Evolutionary conservation across 2,329 filamentous ascomycete species (phyloP).

Genomic region (Aspergillus ustus): DNA sequence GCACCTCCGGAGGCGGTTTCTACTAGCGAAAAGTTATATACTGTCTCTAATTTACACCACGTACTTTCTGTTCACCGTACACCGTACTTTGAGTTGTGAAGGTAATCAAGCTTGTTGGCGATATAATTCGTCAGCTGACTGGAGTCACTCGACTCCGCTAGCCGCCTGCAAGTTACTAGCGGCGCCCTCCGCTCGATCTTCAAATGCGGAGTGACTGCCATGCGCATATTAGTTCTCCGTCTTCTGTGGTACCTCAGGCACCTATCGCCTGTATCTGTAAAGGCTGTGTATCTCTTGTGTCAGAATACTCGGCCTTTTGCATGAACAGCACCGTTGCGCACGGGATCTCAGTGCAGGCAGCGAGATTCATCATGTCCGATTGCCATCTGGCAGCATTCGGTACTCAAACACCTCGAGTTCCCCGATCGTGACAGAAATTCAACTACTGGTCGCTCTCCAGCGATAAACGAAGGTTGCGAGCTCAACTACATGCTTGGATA

Average conservation of each 20-base stretch:
- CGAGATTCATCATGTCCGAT: slow-evolving; percentile 18
- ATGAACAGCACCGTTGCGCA: not conserved
- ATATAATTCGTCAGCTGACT: slow-evolving; percentile 18
- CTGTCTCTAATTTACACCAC: not conserved
- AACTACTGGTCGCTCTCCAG: not conserved
- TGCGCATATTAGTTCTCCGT: not conserved
- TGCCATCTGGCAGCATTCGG: slow-evolving; percentile 16
- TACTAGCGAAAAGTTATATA: slow-evolving; percentile 17
- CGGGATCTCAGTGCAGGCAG: not conserved
- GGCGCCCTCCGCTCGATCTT: slow-evolving; percentile 17
- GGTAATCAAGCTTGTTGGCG: not conserved
- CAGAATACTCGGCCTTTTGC: not conserved
- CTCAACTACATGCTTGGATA: not conserved
- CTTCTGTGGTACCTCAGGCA: not conserved
- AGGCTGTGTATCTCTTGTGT: not conserved
- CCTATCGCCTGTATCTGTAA: not conserved
- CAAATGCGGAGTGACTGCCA: not conserved
- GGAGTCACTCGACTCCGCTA: not conserved
- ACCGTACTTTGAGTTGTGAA: not conserved
- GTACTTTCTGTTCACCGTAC: not conserved
- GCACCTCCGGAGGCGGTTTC: slow-evolving; percentile 23
- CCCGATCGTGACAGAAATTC: not conserved
- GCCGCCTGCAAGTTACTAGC: not conserved
- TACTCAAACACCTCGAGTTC: slow-evolving; percentile 2
- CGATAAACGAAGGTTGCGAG: not conserved